phyloP scores from a whole-genome alignment of 306 rosid species.

The Oxytropis ochrocephala region DNA sequence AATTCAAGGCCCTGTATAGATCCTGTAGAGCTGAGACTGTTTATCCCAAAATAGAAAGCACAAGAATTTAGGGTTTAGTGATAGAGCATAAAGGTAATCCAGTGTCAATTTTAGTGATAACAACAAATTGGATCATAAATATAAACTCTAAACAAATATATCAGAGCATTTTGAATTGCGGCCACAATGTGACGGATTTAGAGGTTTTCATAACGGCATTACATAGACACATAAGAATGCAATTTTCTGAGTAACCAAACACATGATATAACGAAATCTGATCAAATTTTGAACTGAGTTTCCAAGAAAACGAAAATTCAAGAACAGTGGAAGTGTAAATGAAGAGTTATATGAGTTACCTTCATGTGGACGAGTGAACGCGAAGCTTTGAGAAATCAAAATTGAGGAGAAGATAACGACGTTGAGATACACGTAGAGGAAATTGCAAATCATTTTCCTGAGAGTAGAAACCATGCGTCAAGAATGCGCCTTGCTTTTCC shows the following conservation, averaged over 20 bases:
- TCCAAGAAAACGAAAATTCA: not conserved
- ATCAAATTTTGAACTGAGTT: not conserved
- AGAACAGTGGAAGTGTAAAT: not conserved
- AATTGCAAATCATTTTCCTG: constrained; percentile 30
- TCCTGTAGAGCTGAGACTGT: constrained; percentile 65
- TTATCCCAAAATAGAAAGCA: not conserved
- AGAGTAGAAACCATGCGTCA: not conserved
- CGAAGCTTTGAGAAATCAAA: constrained; percentile 37
- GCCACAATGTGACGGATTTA: no score
- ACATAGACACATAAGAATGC: no score
- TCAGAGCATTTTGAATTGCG: no score
- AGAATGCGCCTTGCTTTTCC: not conserved
- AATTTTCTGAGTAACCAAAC: constrained; percentile 7
- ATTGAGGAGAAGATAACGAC: constrained; percentile 35
- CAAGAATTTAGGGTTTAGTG: constrained; percentile 10
- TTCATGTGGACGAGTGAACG: constrained; percentile 43
- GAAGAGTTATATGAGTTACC: constrained; percentile 35
- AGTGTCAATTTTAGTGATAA: not conserved
- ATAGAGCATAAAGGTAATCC: not conserved
- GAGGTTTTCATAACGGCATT: no score
- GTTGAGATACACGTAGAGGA: constrained; percentile 12
- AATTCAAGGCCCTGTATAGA: constrained; percentile 56
- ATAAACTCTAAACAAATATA: not conserved
- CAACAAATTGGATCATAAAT: not conserved
- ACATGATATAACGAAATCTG: not conserved